Percentiles rank a stretch among this genome's conserved stretches.
These are phyloP conservation scores for Eucalyptus erythrocorys DNA, from an alignment of 345 rosid genomes.

Conservation along the genomic window DNA sequence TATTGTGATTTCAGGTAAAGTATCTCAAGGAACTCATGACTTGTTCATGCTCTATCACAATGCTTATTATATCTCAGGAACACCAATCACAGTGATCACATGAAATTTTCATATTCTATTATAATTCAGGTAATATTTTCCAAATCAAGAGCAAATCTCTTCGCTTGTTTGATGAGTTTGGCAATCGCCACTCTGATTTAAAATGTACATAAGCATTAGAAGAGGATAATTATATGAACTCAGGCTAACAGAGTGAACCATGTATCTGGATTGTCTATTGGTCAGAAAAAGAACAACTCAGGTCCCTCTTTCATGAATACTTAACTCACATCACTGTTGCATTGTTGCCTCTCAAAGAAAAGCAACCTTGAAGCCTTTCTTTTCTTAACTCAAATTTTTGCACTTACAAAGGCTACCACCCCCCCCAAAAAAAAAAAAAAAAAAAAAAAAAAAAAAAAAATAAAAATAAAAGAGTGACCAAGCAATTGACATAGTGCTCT, in stretches of 20 bases:
- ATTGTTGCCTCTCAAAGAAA: neutral
- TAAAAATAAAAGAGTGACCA: too few species aligned
- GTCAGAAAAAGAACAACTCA: neutral
- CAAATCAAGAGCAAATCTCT: neutral
- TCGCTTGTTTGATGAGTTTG: neutral
- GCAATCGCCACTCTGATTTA: neutral
- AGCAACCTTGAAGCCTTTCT: neutral
- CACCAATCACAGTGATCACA: neutral
- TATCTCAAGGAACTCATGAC: neutral
- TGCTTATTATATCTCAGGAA: neutral
- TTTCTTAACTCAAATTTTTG: neutral
- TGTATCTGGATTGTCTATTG: neutral
- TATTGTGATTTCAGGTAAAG: neutral
- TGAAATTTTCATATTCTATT: neutral
- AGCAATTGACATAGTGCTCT: neutral
- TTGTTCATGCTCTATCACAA: neutral
- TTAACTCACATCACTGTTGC: neutral
- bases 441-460: too few species aligned
- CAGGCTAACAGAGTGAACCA: neutral
- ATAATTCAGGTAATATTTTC: neutral
- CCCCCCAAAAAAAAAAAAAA: neutral
- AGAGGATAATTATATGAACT: neutral
- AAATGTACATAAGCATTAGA: neutral
- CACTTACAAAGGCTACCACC: neutral
- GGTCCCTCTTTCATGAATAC: neutral